phyloP scores from a whole-genome alignment of 1,284 basidiomycete species.

The Calocybe gambosa region DNA sequence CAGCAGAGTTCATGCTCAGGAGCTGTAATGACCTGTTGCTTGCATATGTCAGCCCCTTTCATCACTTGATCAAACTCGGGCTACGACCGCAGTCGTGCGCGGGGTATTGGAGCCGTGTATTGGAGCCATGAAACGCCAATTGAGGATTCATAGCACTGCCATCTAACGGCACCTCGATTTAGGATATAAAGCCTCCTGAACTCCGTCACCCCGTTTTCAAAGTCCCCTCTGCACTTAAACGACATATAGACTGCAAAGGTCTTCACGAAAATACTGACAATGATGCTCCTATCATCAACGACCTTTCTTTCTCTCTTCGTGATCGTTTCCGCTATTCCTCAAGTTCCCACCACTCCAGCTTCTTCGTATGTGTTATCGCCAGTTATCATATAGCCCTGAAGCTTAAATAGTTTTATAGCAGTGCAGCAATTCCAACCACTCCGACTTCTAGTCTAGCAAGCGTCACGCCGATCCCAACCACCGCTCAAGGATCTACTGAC shows the following conservation, averaged over 20 bases:
- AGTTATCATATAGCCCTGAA: neutral
- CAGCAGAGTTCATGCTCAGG: neutral
- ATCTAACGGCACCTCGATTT: neutral
- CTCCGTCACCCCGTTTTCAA: neutral
- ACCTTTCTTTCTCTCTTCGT: neutral
- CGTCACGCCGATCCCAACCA: neutral
- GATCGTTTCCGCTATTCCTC: constrained; percentile 1
- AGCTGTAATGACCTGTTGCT: neutral
- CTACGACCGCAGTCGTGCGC: neutral
- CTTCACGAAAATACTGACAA: too few species aligned
- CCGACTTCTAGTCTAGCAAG: neutral
- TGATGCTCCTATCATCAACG: neutral
- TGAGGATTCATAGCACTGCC: neutral
- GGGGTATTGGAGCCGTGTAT: neutral
- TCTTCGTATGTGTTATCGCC: neutral
- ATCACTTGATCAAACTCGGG: neutral
- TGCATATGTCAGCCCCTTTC: neutral
- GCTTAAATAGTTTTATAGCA: neutral
- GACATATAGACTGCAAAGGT: neutral
- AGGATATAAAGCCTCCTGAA: neutral
- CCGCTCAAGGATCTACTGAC: neutral
- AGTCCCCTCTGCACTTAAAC: neutral
- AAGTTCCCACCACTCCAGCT: neutral
- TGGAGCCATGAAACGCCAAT: neutral
- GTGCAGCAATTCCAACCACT: neutral